Conservation (phyloP, 257 asterid species). For the Solanum chilense region DNA sequence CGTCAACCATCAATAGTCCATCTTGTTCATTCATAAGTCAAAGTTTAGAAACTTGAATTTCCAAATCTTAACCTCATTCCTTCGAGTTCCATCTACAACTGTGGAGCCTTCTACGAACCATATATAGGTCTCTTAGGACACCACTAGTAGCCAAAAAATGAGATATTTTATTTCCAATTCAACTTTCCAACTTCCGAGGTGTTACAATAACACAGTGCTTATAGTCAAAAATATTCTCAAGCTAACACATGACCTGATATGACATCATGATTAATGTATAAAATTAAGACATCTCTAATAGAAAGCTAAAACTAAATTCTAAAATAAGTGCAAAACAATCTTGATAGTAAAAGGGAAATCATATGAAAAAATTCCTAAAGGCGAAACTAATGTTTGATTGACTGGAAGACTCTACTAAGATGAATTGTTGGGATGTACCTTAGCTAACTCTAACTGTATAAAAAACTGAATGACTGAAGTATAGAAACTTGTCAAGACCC, state of each 20-base stretch:
- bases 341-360: neutral
- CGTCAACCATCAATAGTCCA: no score
- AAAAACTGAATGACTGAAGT: neutral
- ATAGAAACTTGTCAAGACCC: neutral
- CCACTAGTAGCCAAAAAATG: no score
- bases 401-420: neutral
- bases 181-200: no score
- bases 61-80: no score
- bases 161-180: no score
- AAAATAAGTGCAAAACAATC: no score
- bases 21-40: no score
- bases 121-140: no score
- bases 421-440: neutral
- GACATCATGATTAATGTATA: neutral
- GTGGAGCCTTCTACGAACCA: no score
- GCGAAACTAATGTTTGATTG: neutral
- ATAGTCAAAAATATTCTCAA: neutral
- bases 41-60: no score
- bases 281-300: neutral
- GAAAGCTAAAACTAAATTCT: neutral
- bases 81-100: no score
- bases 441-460: neutral
- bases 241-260: neutral
- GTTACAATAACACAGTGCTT: neutral
- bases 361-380: no score